A percentile compares a stretch with the other conserved stretches of the same genome.
Evolutionary conservation across 2,329 filamentous ascomycete species (phyloP).

Genomic region (Aspergillus pseudoglaucus): DNA sequence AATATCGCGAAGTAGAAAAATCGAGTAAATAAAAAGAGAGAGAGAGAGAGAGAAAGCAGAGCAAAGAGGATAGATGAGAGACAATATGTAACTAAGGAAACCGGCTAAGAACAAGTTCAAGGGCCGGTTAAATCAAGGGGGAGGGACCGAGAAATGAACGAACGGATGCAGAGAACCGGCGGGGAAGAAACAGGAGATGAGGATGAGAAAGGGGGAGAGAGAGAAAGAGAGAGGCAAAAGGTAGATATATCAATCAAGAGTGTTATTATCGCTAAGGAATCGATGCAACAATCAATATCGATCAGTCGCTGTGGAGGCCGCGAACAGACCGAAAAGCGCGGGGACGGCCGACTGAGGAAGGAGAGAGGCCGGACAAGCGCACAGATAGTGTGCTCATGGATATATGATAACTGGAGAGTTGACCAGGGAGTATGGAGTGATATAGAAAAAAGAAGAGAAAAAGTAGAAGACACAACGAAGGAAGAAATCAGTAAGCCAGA

Average conservation of each 20-base stretch:
- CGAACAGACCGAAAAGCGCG: neutral
- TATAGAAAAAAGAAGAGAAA: neutral
- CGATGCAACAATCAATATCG: neutral
- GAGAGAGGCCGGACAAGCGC: neutral
- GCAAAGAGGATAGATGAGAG: constrained; percentile 7
- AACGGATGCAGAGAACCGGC: neutral
- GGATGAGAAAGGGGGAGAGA: constrained; percentile 6
- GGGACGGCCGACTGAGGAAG: neutral
- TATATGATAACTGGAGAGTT: neutral
- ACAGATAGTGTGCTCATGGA: neutral
- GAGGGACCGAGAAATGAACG: constrained; percentile 4
- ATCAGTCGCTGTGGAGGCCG: neutral
- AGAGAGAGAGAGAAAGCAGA: constrained; percentile 4
- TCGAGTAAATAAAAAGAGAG: too few relatives aligned
- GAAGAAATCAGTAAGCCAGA: too few relatives aligned
- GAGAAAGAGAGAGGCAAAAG: constrained; percentile 5
- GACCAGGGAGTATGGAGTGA: neutral
- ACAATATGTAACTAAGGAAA: constrained; percentile 2
- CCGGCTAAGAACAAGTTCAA: constrained; percentile 3
- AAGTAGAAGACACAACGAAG: neutral
- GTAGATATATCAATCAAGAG: constrained; percentile 1
- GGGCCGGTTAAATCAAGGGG: neutral
- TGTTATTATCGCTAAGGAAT: neutral
- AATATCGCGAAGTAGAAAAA: too few relatives aligned
- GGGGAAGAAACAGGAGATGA: neutral